A percentile compares a stretch with the other conserved stretches of the same genome.
phyloP scores from a whole-genome alignment of 2,329 filamentous ascomycete genomes.

The Mycocentrospora acerina region DNA sequence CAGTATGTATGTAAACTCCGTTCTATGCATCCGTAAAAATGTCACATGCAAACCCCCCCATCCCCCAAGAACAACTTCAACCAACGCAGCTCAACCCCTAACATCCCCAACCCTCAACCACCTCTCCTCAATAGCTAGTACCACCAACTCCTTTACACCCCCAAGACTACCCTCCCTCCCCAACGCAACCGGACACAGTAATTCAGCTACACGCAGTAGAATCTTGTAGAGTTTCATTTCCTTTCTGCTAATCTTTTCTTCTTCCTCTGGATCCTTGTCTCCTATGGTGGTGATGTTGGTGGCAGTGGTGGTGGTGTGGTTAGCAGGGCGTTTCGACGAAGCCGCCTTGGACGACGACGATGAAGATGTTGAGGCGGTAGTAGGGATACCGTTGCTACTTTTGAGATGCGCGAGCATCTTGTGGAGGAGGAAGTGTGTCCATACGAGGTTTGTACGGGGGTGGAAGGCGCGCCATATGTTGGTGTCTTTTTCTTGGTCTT shows the following conservation, averaged over 20 bases:
- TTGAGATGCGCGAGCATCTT: constrained; percentile 53
- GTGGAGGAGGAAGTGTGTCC: constrained; percentile 62
- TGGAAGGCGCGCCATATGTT: constrained; percentile 55
- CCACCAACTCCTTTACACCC: constrained; percentile 38
- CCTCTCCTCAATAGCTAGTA: constrained; percentile 34
- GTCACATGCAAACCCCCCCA: no score
- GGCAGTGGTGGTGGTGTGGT: no score
- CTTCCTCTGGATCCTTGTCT: no score
- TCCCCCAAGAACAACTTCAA: not conserved
- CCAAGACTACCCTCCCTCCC: constrained; percentile 20
- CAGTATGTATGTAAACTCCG: no score
- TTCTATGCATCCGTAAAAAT: no score
- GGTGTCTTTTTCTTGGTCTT: not conserved
- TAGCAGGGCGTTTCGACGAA: no score
- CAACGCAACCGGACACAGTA: constrained; percentile 44
- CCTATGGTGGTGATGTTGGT: no score
- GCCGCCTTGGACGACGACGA: no score
- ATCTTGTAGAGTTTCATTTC: constrained; percentile 41
- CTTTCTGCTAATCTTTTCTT: constrained; percentile 28
- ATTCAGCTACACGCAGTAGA: constrained; percentile 38
- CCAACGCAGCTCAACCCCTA: constrained; percentile 1
- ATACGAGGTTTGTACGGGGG: constrained; percentile 64
- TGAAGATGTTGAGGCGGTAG: no score
- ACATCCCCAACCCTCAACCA: constrained; percentile 41
- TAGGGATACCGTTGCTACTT: not conserved